Conservation (phyloP, 2,329 filamentous ascomycete genomes). For the Colletotrichum scovillei region DNA sequence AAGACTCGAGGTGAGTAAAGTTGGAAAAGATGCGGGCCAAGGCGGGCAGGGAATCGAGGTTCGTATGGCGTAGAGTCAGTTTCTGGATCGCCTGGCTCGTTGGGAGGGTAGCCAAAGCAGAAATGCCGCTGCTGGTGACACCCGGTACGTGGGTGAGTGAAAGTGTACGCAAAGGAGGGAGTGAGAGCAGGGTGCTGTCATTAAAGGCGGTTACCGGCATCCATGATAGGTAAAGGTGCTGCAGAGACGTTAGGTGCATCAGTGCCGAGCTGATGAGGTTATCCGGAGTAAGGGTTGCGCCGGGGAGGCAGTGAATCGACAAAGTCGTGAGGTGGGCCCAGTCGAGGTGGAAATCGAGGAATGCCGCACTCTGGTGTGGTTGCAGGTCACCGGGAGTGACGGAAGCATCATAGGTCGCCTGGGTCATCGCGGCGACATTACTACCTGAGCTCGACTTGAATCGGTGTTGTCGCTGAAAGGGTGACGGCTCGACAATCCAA, state of each 20-base stretch:
- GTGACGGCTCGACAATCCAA: constrained; percentile 64
- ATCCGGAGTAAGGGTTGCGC: constrained; percentile 64
- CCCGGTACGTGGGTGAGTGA: constrained; percentile 67
- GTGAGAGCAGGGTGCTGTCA: constrained; percentile 63
- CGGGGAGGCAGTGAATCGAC: constrained; percentile 68
- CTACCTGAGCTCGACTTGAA: constrained; percentile 35
- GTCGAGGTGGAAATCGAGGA: constrained; percentile 62
- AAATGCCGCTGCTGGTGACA: constrained; percentile 66
- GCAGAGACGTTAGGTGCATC: constrained; percentile 62
- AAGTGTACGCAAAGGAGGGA: constrained; percentile 66
- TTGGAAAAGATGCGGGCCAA: constrained; percentile 70
- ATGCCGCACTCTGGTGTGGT: constrained; percentile 55
- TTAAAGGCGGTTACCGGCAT: constrained; percentile 67
- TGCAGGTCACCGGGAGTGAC: constrained; percentile 51
- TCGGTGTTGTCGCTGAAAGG: constrained; percentile 49
- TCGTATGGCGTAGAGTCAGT: constrained; percentile 67
- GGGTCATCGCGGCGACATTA: constrained; percentile 7
- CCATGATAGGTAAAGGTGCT: constrained; percentile 69
- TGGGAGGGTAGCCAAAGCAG: constrained; percentile 64
- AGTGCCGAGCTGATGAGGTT: constrained; percentile 63
- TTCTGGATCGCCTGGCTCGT: constrained; percentile 57
- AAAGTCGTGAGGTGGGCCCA: constrained; percentile 68
- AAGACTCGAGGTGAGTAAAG: constrained; percentile 58
- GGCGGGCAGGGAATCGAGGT: constrained; percentile 66
- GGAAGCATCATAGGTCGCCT: constrained; percentile 14